These are phyloP conservation scores for Coprinopsis cinerea DNA, from an alignment of 768 basidiomycete species.

Conservation along the genomic window DNA sequence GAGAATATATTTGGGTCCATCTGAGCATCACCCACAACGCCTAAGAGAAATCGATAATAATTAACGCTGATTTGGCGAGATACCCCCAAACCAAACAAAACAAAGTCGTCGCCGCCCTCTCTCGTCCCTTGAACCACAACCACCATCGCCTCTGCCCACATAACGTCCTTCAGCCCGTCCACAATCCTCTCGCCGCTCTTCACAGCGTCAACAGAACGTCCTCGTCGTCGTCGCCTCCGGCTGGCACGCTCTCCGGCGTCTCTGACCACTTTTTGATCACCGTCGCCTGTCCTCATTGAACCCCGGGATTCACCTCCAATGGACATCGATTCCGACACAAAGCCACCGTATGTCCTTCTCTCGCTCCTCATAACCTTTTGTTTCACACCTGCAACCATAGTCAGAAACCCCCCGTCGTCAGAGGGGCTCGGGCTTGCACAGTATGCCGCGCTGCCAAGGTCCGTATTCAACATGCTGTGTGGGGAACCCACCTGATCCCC, in stretches of 20 bases:
- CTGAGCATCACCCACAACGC: background rate
- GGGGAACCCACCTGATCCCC: conserved; percentile 12
- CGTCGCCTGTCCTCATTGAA: conserved; percentile 31
- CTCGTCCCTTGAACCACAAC: conserved; percentile 10
- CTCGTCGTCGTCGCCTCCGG: conserved; percentile 5
- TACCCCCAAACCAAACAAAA: conserved; percentile 25
- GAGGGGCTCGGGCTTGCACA: conserved; percentile 67
- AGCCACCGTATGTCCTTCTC: conserved; percentile 25
- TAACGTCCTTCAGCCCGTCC: no score
- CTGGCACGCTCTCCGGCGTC: conserved; percentile 12
- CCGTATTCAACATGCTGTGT: conserved; percentile 8
- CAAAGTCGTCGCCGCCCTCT: conserved; percentile 25
- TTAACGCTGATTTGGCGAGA: conserved; percentile 5
- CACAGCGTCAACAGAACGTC: conserved; percentile 10
- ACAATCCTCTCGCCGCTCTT: conserved; percentile 9
- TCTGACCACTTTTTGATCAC: conserved; percentile 33
- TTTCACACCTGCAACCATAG: conserved; percentile 19
- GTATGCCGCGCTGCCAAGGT: conserved; percentile 85
- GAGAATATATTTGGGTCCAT: background rate
- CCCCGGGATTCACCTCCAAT: conserved; percentile 22
- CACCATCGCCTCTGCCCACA: conserved; percentile 6
- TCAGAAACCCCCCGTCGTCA: conserved; percentile 42
- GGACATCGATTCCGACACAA: conserved; percentile 34
- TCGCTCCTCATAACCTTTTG: conserved; percentile 6
- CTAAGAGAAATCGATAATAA: conserved; percentile 2